Percentiles rank a stretch among this genome's conserved stretches.
These are phyloP conservation scores for Meyerozyma guilliermondii DNA, from an alignment of 1,139 yeast genomes.

Conservation along the genomic window DNA sequence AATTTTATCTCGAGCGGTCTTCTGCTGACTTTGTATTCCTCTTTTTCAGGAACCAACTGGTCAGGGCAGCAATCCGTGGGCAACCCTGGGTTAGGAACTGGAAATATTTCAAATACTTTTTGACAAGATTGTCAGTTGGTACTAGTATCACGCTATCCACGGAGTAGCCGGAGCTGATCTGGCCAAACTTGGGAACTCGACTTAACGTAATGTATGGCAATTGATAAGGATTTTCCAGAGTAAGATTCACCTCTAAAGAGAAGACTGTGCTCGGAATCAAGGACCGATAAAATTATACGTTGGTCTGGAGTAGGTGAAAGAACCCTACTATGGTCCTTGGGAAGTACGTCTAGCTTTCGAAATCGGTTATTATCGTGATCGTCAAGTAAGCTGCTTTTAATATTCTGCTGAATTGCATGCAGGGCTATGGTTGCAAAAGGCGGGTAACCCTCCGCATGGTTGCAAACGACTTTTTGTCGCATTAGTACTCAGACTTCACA, in stretches of 20 bases:
- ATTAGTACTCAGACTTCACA: no score
- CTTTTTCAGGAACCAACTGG: constrained; percentile 7
- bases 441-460: no score
- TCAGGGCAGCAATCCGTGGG: constrained; percentile 24
- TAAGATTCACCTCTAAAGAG: constrained; percentile 14
- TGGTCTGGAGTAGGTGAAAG: constrained; percentile 22
- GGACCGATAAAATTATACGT: constrained; percentile 15
- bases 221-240: constrained; percentile 23
- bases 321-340: constrained; percentile 7
- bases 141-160: constrained; percentile 22
- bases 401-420: no score
- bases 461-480: no score
- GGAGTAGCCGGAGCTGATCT: constrained; percentile 5
- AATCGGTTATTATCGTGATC: background rate
- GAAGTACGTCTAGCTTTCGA: background rate
- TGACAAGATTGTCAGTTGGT: constrained; percentile 22
- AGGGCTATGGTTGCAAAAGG: no score
- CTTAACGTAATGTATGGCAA: constrained; percentile 18
- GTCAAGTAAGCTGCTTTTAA: no score
- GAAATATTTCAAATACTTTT: constrained; percentile 14
- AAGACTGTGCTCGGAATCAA: constrained; percentile 16
- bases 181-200: constrained; percentile 17
- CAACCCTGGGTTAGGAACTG: constrained; percentile 12
- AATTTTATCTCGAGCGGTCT: constrained; percentile 19
- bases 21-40: constrained; percentile 13